Conservation (phyloP, 2,329 filamentous ascomycete genomes). For the Penicillium sp. region DNA sequence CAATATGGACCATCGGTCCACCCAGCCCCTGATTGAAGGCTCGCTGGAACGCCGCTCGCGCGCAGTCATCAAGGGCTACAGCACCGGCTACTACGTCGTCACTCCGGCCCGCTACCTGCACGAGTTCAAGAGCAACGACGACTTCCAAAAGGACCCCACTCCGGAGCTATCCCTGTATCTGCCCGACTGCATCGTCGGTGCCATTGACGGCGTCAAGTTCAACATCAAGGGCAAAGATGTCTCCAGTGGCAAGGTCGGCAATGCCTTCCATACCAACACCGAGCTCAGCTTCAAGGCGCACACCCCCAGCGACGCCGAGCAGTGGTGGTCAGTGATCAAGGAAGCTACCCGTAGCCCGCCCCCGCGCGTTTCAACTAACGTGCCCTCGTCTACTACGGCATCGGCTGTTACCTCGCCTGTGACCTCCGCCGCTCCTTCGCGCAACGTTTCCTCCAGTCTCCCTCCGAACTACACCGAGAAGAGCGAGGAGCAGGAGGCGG, state of each 20-base stretch:
- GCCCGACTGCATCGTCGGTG: constrained; percentile 78
- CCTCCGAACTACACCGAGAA: constrained; percentile 28
- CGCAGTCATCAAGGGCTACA: constrained; percentile 74
- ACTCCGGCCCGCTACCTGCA: constrained; percentile 85
- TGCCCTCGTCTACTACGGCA: constrained; percentile 9
- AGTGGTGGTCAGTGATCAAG: constrained; percentile 74
- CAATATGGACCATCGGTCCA: constrained; percentile 78
- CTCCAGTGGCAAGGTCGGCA: constrained; percentile 68
- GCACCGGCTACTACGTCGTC: constrained; percentile 81
- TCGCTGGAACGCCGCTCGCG: constrained; percentile 85
- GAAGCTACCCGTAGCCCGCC: constrained; percentile 23
- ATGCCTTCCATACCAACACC: constrained; percentile 72
- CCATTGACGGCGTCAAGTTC: constrained; percentile 74
- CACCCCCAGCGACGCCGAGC: constrained; percentile 70
- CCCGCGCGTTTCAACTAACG: background rate
- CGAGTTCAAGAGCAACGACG: constrained; percentile 92
- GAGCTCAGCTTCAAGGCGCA: constrained; percentile 87
- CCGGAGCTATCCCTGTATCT: constrained; percentile 90
- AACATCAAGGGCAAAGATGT: constrained; percentile 92
- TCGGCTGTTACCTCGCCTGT: constrained; percentile 11
- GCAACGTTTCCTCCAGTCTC: constrained; percentile 7
- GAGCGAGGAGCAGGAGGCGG: constrained; percentile 9
- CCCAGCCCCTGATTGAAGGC: constrained; percentile 79
- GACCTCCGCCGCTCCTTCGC: constrained; percentile 9
- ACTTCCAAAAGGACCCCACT: constrained; percentile 52